These are phyloP conservation scores for Cyclostephanos invisitatus DNA, from an alignment of 108 stramenopile genomes.

Conservation along the genomic window DNA sequence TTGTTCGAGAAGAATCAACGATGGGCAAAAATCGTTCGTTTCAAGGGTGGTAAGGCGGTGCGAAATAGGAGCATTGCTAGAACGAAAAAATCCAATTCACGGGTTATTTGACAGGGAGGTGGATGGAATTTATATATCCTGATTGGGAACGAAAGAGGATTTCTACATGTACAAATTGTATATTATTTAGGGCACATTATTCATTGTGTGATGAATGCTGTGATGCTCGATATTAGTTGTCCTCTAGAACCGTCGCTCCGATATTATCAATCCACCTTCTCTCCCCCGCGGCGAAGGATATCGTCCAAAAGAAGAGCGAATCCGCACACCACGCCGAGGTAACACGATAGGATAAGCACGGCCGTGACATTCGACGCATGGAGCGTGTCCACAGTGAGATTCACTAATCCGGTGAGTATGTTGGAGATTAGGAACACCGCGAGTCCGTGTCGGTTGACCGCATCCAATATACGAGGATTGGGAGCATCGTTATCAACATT, in stretches of 20 bases:
- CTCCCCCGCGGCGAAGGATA: not conserved
- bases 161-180: not conserved
- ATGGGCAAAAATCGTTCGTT: conserved; percentile 53
- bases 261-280: not conserved
- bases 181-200: not conserved
- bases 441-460: conserved; percentile 81
- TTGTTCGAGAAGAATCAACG: conserved; percentile 41
- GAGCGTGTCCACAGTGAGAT: conserved; percentile 84
- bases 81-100: not conserved
- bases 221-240: too few relatives aligned
- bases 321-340: conserved; percentile 58
- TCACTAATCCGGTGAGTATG: conserved; percentile 83
- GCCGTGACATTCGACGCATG: conserved; percentile 56
- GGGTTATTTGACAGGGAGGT: not conserved
- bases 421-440: conserved; percentile 88
- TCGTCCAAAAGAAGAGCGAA: conserved; percentile 39
- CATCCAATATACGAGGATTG: conserved; percentile 53
- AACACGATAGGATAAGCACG: conserved; percentile 57
- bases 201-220: too few relatives aligned
- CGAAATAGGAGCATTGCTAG: not conserved
- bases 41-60: conserved; percentile 37
- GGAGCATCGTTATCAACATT: too few relatives aligned
- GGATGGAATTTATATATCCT: not conserved
- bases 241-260: too few relatives aligned
- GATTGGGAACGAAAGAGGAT: not conserved